phyloP scores from a whole-genome alignment of 2,329 filamentous ascomycete genomes.

The Dryadomyces quercus-mongolicae region DNA sequence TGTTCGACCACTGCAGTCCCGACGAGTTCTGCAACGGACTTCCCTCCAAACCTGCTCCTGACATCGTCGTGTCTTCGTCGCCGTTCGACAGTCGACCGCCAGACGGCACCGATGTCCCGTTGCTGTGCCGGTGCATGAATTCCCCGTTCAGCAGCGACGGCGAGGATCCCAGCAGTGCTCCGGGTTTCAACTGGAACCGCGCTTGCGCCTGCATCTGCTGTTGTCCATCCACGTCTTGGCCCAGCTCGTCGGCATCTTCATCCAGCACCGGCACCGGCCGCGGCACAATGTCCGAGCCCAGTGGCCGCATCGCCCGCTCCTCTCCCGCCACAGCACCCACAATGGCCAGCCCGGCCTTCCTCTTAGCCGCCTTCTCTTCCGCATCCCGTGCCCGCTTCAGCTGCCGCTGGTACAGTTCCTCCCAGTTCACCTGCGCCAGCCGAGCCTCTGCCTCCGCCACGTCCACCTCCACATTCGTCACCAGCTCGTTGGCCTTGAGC shows the following conservation, averaged over 20 bases:
- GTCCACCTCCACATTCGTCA: constrained; percentile 90
- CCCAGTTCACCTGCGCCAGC: constrained; percentile 58
- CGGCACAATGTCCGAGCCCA: constrained; percentile 9
- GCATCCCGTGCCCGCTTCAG: constrained; percentile 48
- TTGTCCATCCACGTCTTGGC: constrained; percentile 17
- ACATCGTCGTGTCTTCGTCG: constrained; percentile 52
- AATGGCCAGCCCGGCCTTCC: constrained; percentile 45
- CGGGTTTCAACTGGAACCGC: constrained; percentile 37
- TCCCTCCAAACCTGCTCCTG: constrained; percentile 33
- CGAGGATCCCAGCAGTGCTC: neutral
- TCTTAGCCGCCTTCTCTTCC: constrained; percentile 50
- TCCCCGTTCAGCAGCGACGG: constrained; percentile 38
- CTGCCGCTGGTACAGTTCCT: constrained; percentile 67
- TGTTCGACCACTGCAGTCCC: constrained; percentile 23
- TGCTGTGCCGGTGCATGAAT: constrained; percentile 29
- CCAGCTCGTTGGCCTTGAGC: constrained; percentile 80
- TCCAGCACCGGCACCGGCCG: neutral
- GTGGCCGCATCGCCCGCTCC: neutral
- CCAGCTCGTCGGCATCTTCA: neutral
- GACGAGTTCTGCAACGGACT: constrained; percentile 31
- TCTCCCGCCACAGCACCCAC: constrained; percentile 19
- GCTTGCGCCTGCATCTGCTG: constrained; percentile 20
- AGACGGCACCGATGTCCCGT: constrained; percentile 41
- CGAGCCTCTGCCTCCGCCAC: constrained; percentile 57
- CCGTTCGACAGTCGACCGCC: constrained; percentile 24